Conservation (phyloP, 495 filamentous ascomycete species). For the Cenococcum geophilum region DNA sequence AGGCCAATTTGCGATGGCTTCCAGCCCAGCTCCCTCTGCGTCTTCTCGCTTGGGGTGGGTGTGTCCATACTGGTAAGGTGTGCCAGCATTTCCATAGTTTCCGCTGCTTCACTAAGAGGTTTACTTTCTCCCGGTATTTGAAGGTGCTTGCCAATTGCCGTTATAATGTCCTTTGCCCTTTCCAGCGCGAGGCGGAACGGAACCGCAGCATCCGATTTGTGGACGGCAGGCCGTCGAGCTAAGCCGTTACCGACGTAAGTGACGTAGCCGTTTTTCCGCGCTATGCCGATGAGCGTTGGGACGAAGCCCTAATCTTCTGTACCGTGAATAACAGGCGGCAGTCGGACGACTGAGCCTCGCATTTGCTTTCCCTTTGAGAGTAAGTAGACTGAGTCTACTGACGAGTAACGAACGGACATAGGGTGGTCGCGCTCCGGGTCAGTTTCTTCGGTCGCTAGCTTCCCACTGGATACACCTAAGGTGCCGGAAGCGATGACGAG, state of each 20-base stretch:
- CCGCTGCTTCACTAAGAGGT: too few relatives aligned
- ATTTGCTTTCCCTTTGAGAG: constrained; percentile 33
- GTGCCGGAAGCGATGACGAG: constrained; percentile 45
- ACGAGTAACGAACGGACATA: constrained; percentile 31
- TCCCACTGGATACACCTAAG: background rate
- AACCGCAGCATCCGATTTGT: constrained; percentile 41
- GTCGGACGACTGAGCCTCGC: constrained; percentile 38
- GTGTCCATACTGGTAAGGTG: too few relatives aligned
- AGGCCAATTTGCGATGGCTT: background rate
- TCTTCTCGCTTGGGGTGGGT: background rate
- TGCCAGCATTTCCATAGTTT: too few relatives aligned
- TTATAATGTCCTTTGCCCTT: constrained; percentile 44
- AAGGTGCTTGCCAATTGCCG: constrained; percentile 36
- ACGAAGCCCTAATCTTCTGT: constrained; percentile 40
- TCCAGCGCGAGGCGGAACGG: constrained; percentile 43
- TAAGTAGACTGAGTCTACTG: constrained; percentile 30
- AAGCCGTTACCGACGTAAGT: constrained; percentile 44
- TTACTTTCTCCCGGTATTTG: too few relatives aligned
- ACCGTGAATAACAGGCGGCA: constrained; percentile 44
- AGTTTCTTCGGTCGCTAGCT: background rate
- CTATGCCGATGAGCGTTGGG: constrained; percentile 34
- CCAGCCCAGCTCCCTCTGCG: background rate
- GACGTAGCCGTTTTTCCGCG: constrained; percentile 34
- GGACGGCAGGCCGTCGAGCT: constrained; percentile 42
- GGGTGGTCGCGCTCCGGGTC: background rate